Evolutionary conservation across 768 basidiomycete species (phyloP).

Genomic region (Tulasnella sp.): DNA sequence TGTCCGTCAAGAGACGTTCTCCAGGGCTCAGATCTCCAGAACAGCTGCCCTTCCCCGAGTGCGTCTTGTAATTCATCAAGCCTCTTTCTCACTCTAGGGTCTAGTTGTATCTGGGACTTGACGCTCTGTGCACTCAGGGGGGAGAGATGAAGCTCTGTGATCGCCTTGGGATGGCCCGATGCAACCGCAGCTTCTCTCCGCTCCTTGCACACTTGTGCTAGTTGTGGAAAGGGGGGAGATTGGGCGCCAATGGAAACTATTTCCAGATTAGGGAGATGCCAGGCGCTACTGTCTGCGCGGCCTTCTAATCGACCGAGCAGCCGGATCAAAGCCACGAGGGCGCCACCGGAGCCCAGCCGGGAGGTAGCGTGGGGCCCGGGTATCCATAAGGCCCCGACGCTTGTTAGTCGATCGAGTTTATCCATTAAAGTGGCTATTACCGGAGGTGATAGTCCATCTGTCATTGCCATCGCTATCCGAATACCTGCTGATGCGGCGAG

Average conservation of each 20-base stretch:
- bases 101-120: no score
- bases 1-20: no score
- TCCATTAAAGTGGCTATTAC: no score
- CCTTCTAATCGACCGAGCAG: not conserved
- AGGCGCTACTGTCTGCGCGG: not conserved
- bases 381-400: not conserved
- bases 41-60: no score
- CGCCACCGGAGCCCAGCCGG: no score
- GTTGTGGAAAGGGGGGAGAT: not conserved
- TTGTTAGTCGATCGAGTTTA: not conserved
- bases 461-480: not conserved
- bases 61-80: no score
- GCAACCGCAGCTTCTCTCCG: not conserved
- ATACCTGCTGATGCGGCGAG: not conserved
- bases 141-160: not conserved
- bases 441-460: not conserved
- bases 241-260: not conserved
- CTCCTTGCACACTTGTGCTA: not conserved
- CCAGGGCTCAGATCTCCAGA: no score
- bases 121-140: no score
- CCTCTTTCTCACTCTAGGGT: no score
- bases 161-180: not conserved
- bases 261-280: not conserved
- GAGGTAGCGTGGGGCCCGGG: no score
- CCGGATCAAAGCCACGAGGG: not conserved